A percentile compares a stretch with the other conserved stretches of the same genome.
phyloP scores from a whole-genome alignment of 1,284 basidiomycete species.

The Apiotrichum siamense region DNA sequence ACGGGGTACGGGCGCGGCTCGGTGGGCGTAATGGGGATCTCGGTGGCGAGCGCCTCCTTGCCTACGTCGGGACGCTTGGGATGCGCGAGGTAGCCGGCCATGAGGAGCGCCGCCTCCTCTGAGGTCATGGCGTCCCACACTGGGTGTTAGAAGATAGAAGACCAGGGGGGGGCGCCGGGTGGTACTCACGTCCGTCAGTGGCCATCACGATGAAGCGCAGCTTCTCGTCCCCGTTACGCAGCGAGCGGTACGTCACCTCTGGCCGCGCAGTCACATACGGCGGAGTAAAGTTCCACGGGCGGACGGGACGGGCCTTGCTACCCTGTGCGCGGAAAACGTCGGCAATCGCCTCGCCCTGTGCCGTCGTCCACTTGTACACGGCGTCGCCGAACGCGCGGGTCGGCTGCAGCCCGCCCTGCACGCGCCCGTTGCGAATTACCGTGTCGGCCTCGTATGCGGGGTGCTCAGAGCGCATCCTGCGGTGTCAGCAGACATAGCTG shows the following conservation, averaged over 20 bases:
- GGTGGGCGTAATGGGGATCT: conserved; percentile 23
- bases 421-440: conserved; percentile 78
- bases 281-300: conserved; percentile 66
- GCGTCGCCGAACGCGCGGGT: conserved; percentile 85
- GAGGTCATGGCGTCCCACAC: conserved; percentile 92
- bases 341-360: conserved; percentile 66
- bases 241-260: conserved; percentile 73
- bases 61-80: conserved; percentile 48
- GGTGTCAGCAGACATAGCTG: background rate
- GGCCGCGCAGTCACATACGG: conserved; percentile 92
- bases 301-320: conserved; percentile 57
- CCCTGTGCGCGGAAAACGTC: conserved; percentile 62
- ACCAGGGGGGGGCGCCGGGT: too few species aligned
- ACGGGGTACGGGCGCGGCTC: conserved; percentile 36
- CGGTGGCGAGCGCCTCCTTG: conserved; percentile 26
- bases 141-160: too few species aligned
- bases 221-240: conserved; percentile 49
- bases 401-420: conserved; percentile 90
- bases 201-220: conserved; percentile 76
- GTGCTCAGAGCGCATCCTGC: conserved; percentile 82
- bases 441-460: conserved; percentile 70
- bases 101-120: conserved; percentile 87
- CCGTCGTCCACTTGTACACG: conserved; percentile 70
- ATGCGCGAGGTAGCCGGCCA: conserved; percentile 73
- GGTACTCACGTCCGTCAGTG: conserved; percentile 65